Conservation (phyloP, 257 asterid species). For the Misopates orontium region DNA sequence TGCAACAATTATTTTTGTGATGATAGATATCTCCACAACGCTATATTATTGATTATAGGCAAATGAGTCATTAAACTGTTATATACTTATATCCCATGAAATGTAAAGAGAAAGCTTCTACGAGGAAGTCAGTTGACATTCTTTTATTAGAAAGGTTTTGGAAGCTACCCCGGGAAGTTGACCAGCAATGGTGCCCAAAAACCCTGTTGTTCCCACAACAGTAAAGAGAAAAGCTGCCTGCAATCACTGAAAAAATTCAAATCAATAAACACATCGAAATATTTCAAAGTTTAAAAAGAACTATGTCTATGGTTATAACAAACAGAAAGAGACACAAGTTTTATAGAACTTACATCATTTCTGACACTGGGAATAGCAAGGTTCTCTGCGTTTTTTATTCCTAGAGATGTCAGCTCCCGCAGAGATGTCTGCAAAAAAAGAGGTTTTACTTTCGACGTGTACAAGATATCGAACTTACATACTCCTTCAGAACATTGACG, state of each 20-base stretch:
- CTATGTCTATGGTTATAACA: constrained; percentile 13
- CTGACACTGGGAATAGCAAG: constrained; percentile 92
- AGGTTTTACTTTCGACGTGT: constrained; percentile 6
- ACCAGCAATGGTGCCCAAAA: constrained; percentile 79
- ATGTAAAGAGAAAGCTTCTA: background rate
- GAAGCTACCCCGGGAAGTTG: constrained; percentile 97
- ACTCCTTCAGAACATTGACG: constrained; percentile 3
- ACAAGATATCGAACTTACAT: constrained; percentile 12
- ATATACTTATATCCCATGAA: background rate
- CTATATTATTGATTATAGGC: too few relatives aligned
- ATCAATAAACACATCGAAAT: constrained; percentile 41
- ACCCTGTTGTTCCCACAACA: constrained; percentile 88
- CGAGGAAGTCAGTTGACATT: constrained; percentile 20
- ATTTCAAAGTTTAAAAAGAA: background rate
- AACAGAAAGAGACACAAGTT: constrained; percentile 11
- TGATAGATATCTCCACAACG: background rate
- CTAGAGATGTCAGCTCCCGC: constrained; percentile 85
- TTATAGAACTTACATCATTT: constrained; percentile 72
- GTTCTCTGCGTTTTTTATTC: constrained; percentile 86
- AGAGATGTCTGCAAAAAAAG: constrained; percentile 70
- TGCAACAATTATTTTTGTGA: background rate
- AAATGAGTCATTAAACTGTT: background rate
- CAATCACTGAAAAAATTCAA: constrained; percentile 73
- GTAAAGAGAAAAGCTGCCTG: constrained; percentile 99
- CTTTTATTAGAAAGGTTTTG: constrained; percentile 13